Evolutionary conservation across 2,329 filamentous ascomycete species (phyloP).

Genomic region (Penicillium decumbens): DNA sequence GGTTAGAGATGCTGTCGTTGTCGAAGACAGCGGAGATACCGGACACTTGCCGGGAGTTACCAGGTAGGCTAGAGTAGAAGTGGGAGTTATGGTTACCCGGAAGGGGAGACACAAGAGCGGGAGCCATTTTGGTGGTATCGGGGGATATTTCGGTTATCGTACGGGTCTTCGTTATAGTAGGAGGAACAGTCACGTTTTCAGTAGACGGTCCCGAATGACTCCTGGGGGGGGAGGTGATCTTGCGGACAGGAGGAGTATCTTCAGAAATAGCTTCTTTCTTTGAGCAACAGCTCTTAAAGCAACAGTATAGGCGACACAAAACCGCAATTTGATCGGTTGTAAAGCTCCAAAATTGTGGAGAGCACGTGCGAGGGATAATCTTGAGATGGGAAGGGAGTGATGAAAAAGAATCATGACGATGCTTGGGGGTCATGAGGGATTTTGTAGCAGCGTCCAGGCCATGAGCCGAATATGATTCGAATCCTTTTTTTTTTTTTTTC

Average conservation of each 20-base stretch:
- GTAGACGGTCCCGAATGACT: neutral
- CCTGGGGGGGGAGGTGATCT: neutral
- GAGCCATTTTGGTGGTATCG: slow-evolving; percentile 13
- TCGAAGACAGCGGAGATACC: slow-evolving; percentile 16
- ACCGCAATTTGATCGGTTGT: slow-evolving; percentile 4
- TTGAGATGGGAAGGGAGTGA: neutral
- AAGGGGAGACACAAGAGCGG: slow-evolving; percentile 17
- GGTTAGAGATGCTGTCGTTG: slow-evolving; percentile 20
- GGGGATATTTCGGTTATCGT: neutral
- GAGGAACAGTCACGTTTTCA: slow-evolving; percentile 9
- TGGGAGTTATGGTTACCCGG: slow-evolving; percentile 18
- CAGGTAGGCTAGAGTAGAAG: slow-evolving; percentile 13
- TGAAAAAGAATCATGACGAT: neutral
- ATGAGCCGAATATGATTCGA: neutral
- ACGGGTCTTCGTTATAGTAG: neutral
- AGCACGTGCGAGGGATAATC: slow-evolving; percentile 2
- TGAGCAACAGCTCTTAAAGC: slow-evolving; percentile 20
- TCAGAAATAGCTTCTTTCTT: slow-evolving; percentile 12
- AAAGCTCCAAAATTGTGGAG: slow-evolving; percentile 1
- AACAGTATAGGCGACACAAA: slow-evolving; percentile 17
- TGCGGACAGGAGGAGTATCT: slow-evolving; percentile 6
- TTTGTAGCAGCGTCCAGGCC: slow-evolving; percentile 14
- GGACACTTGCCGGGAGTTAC: slow-evolving; percentile 15
- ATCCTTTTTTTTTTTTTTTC: neutral
- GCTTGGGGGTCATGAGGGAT: neutral